These are phyloP conservation scores for Ceratocystis papillata DNA, from an alignment of 2,329 filamentous ascomycete species.

Conservation along the genomic window DNA sequence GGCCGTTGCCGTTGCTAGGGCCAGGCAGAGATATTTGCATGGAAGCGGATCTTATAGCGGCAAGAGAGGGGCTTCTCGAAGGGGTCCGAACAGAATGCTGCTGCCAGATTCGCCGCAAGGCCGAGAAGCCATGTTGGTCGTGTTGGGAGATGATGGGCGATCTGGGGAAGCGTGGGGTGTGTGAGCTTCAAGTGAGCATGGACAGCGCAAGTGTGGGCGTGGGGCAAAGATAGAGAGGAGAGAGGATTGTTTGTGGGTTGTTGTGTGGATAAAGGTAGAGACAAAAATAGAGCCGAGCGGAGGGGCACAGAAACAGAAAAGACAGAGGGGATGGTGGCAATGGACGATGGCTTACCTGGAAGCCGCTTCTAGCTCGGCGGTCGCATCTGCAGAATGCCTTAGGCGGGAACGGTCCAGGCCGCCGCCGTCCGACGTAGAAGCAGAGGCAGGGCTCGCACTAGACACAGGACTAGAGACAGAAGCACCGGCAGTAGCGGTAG, in stretches of 20 bases:
- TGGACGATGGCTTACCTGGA: slow-evolving; percentile 17
- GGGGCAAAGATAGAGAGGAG: neutral
- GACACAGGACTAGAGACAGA: slow-evolving; percentile 3
- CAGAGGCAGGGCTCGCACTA: neutral
- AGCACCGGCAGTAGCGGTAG: neutral
- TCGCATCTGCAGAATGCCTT: slow-evolving; percentile 22
- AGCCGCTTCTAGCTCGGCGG: slow-evolving; percentile 18
- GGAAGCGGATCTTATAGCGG: slow-evolving; percentile 57
- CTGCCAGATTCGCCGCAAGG: slow-evolving; percentile 87
- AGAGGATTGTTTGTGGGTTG: neutral
- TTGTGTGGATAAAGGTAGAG: neutral
- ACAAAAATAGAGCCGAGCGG: neutral
- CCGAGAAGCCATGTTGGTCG: slow-evolving; percentile 75
- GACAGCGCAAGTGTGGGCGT: neutral
- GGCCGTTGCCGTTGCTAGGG: slow-evolving; percentile 31
- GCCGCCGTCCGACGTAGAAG: neutral
- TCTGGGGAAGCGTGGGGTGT: slow-evolving; percentile 37
- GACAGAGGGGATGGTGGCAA: neutral
- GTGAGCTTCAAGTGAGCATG: neutral
- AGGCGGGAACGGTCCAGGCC: slow-evolving; percentile 17
- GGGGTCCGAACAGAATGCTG: slow-evolving; percentile 58
- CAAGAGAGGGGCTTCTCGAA: slow-evolving; percentile 48
- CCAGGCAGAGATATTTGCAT: slow-evolving; percentile 56
- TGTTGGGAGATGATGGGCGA: slow-evolving; percentile 74
- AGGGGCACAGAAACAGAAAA: neutral